Base-by-base conservation (phyloP, 768 basidiomycete genomes). In the Lactifluus pinguis region DNA sequence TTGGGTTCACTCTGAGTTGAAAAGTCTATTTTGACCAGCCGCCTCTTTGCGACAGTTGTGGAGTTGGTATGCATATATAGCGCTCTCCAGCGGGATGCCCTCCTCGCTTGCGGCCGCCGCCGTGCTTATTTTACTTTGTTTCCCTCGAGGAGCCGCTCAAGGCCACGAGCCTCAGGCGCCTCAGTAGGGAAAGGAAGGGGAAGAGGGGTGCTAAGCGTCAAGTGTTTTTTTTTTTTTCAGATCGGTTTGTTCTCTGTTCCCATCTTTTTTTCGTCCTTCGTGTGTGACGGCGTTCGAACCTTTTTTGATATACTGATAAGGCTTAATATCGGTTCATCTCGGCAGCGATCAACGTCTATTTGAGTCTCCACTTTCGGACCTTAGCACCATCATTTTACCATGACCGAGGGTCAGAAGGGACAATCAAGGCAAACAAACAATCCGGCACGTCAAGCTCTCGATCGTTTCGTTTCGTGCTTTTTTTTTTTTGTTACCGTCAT, bases 271-370 rank as follows among this genome's bases (percentile, higher is more conserved):
- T 25, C 25, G 25, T 25, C 25, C 25, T 34, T 34, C 32, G 32
- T 32, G 7, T 32, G 7, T 34, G 32, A 9, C 8, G 13, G 38
- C 38, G 38, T 38, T 36, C 38, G 38, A 38, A 7, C 10, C 10
- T 36, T 36, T 36, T 36, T 29, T 25, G 19, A 9, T 34, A 9
- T 13, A 49, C 61, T 7, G 61, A 62, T 62, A 58, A 58, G 61
- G 61, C 60, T 41, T 57, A 51, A 61, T 61, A n/a, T 17, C 13
- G 30, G 32, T 51, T 34, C 38, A 14, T n/a, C 6, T 25, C n/a
- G 15, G 45, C 6, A 15, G 21, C 51, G 47, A 62, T 62, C 61
- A 58, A 58, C 56, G 55, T 30, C 42, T 62, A 53, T 62, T 62
- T 57, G 56, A 42, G 7, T 38, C 19, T 50, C 21, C 25, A 25